Percentiles rank a stretch among this genome's conserved stretches.
Evolutionary conservation across 495 filamentous ascomycete species (phyloP).

Genomic region (Barbatosphaeria neglecta): DNA sequence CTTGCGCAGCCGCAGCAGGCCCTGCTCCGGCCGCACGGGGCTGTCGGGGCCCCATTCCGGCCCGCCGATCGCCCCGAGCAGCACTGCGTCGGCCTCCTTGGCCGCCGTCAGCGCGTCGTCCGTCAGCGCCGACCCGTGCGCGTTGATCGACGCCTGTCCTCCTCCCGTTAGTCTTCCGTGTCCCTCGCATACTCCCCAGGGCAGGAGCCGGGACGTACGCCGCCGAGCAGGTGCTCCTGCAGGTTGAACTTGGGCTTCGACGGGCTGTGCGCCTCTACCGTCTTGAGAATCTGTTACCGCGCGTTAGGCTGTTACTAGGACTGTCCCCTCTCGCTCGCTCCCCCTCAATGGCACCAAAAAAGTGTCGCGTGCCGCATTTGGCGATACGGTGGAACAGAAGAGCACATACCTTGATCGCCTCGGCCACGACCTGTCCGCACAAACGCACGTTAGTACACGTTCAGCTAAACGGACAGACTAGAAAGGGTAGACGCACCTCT

Average conservation of each 20-base stretch:
- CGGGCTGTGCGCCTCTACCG: constrained; percentile 56
- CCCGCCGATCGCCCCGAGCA: constrained; percentile 91
- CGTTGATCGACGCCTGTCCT: constrained; percentile 74
- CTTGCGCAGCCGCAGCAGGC: constrained; percentile 85
- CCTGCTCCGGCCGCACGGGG: constrained; percentile 83
- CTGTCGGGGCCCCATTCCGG: constrained; percentile 91
- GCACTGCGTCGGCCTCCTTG: constrained; percentile 80
- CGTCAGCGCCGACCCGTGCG: constrained; percentile 64
- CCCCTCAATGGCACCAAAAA: not conserved
- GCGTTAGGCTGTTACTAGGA: not conserved
- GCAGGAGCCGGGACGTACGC: constrained; percentile 75
- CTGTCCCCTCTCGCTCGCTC: not conserved
- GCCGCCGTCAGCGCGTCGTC: constrained; percentile 76
- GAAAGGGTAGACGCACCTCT: constrained; percentile 48
- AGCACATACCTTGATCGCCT: constrained; percentile 69
- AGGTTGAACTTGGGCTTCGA: constrained; percentile 72
- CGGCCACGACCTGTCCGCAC: constrained; percentile 38
- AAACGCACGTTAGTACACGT: not conserved
- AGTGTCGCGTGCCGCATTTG: constrained; percentile 2
- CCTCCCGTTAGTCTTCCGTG: not conserved
- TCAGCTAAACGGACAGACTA: not conserved
- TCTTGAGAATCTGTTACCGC: constrained; percentile 53
- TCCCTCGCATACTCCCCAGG: too few relatives aligned
- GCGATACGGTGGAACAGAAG: too few relatives aligned
- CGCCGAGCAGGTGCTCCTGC: constrained; percentile 83